phyloP scores from a whole-genome alignment of 306 rosid species.

The Acacia confusa region DNA sequence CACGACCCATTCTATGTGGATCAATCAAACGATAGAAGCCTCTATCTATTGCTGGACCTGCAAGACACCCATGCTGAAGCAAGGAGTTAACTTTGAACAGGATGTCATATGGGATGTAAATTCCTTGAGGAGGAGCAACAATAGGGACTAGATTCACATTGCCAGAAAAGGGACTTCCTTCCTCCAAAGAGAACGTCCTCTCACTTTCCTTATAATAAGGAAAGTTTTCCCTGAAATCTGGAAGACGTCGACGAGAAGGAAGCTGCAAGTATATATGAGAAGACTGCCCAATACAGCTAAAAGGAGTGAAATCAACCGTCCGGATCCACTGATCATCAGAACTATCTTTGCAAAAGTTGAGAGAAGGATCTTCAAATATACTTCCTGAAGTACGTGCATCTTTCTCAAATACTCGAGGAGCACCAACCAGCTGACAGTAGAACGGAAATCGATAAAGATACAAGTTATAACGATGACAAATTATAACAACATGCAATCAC shows the following conservation, averaged over 20 bases:
- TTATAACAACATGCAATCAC: neutral
- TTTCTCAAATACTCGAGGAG: conserved; percentile 65
- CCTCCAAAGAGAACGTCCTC: conserved; percentile 38
- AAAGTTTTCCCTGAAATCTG: conserved; percentile 62
- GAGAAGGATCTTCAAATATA: conserved; percentile 34
- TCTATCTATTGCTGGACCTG: conserved; percentile 61
- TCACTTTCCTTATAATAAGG: conserved; percentile 51
- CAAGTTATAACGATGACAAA: neutral
- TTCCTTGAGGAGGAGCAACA: conserved; percentile 57
- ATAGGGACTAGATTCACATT: conserved; percentile 55
- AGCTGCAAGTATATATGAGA: conserved; percentile 65
- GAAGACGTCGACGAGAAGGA: conserved; percentile 46
- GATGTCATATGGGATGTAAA: conserved; percentile 59
- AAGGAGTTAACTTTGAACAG: conserved; percentile 66
- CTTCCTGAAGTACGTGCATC: conserved; percentile 26
- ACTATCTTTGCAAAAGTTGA: conserved; percentile 39
- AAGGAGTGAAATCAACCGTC: conserved; percentile 68
- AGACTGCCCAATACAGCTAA: conserved; percentile 63
- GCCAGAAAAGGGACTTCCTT: conserved; percentile 48
- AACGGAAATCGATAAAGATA: conserved; percentile 21
- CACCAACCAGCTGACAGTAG: conserved; percentile 56
- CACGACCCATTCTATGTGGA: conserved; percentile 37
- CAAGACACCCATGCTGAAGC: conserved; percentile 67
- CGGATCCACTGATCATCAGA: conserved; percentile 72
- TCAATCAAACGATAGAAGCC: conserved; percentile 62